These are phyloP conservation scores for Sanchytrium tribonematis DNA, from an alignment of 371 early-diverging fungal genomes.

Conservation along the genomic window DNA sequence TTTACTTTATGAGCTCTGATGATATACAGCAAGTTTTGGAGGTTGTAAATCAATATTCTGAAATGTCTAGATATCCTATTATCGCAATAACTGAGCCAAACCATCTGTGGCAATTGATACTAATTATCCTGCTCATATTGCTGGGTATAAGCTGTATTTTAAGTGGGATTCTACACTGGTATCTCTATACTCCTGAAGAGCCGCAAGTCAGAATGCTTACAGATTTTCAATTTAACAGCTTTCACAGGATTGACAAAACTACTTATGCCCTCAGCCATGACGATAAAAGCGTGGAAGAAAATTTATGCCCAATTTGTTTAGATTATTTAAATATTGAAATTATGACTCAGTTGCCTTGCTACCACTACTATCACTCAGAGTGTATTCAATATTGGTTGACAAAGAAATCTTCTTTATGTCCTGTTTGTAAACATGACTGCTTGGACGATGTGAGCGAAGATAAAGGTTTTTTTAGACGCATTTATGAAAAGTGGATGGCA, in stretches of 20 bases:
- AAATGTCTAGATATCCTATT: background rate
- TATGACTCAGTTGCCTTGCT: background rate
- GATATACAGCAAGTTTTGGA: background rate
- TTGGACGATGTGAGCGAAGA: background rate
- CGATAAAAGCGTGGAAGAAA: background rate
- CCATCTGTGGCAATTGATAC: background rate
- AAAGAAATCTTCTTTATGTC: background rate
- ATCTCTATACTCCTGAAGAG: background rate
- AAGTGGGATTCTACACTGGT: background rate
- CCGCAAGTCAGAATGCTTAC: background rate
- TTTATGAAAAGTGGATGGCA: background rate
- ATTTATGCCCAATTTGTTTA: background rate
- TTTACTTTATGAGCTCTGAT: background rate
- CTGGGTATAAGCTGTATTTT: background rate
- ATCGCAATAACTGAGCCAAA: background rate
- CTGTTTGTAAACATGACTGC: background rate
- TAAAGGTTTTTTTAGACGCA: background rate
- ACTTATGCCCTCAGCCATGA: background rate
- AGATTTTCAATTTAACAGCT: background rate
- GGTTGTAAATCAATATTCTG: background rate
- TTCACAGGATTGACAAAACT: background rate
- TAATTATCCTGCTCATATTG: background rate
- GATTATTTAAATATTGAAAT: background rate
- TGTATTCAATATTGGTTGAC: background rate
- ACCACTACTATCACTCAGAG: background rate